Conservation (phyloP, 2,329 filamentous ascomycete genomes). For the Tolypocladium pustulatum region DNA sequence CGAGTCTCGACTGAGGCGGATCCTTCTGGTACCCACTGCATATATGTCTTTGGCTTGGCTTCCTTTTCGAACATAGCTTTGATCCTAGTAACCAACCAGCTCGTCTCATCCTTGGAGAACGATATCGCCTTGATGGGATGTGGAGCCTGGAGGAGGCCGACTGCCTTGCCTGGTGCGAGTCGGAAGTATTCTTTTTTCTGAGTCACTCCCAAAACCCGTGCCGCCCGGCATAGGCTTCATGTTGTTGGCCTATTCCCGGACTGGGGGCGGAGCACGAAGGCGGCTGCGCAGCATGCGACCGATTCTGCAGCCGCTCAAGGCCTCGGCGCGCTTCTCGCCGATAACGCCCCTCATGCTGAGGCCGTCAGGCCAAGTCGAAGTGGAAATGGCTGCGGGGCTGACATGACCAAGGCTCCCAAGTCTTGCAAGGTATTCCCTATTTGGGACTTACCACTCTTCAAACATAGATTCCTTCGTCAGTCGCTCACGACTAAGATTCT, state of each 20-base stretch:
- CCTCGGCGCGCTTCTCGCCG: too few relatives aligned
- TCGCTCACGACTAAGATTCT: too few relatives aligned
- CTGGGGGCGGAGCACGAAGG: neutral
- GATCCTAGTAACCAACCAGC: slow-evolving; percentile 56
- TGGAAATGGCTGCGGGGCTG: too few relatives aligned
- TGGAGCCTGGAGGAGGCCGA: slow-evolving; percentile 63
- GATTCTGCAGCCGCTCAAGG: too few relatives aligned
- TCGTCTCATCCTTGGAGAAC: slow-evolving; percentile 55
- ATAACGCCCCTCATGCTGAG: too few relatives aligned
- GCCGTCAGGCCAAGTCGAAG: too few relatives aligned
- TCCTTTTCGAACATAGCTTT: slow-evolving; percentile 57
- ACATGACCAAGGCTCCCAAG: too few relatives aligned
- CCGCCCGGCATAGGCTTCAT: neutral
- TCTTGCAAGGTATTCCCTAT: too few relatives aligned
- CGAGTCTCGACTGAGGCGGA: slow-evolving; percentile 63
- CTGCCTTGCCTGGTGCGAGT: slow-evolving; percentile 64
- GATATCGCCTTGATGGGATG: slow-evolving; percentile 60
- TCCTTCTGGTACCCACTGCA: slow-evolving; percentile 77
- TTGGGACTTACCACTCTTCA: too few relatives aligned
- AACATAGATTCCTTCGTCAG: too few relatives aligned
- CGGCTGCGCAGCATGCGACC: too few relatives aligned
- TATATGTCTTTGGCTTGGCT: slow-evolving; percentile 67
- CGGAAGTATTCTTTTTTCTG: slow-evolving; percentile 65
- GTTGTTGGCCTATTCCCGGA: neutral
- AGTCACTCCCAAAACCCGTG: neutral